Evolutionary conservation across 1,284 basidiomycete genomes (phyloP).

Genomic region (Cryptococcus sp.): DNA sequence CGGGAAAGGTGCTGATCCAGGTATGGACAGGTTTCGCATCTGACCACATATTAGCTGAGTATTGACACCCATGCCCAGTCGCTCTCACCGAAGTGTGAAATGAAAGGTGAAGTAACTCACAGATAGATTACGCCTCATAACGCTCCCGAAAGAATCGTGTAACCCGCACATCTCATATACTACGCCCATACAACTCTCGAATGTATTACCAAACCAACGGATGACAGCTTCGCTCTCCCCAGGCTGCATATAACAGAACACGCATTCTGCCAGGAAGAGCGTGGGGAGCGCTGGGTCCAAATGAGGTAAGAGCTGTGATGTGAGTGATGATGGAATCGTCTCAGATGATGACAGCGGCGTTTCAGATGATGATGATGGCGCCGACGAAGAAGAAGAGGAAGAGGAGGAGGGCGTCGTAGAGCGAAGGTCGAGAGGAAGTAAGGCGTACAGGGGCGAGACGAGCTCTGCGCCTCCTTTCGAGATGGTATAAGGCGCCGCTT

Average conservation of each 20-base stretch:
- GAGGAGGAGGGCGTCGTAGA: conserved; percentile 52
- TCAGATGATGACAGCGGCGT: too few relatives aligned
- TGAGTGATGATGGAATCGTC: conserved; percentile 9
- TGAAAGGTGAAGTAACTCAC: conserved; percentile 52
- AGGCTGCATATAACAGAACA: conserved; percentile 82
- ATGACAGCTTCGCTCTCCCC: conserved; percentile 64
- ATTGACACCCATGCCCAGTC: neutral
- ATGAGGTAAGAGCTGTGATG: conserved; percentile 40
- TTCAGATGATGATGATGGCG: neutral
- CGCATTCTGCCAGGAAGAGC: conserved; percentile 84
- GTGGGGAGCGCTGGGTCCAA: conserved; percentile 72
- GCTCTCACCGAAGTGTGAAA: neutral
- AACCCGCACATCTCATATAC: conserved; percentile 91
- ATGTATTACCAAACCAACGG: conserved; percentile 69
- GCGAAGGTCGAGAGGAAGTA: conserved; percentile 75
- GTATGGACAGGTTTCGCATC: conserved; percentile 72
- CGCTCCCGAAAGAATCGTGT: conserved; percentile 76
- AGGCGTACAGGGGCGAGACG: conserved; percentile 66
- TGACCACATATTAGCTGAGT: conserved; percentile 42
- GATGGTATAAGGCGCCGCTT: conserved; percentile 24
- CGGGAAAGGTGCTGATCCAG: conserved; percentile 67
- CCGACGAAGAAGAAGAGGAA: conserved; percentile 32
- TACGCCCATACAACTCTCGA: conserved; percentile 54
- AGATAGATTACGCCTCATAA: conserved; percentile 83
- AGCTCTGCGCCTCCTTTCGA: conserved; percentile 68